Base-by-base conservation (phyloP, 495 filamentous ascomycete species). In the Aspergillus nidulans region DNA sequence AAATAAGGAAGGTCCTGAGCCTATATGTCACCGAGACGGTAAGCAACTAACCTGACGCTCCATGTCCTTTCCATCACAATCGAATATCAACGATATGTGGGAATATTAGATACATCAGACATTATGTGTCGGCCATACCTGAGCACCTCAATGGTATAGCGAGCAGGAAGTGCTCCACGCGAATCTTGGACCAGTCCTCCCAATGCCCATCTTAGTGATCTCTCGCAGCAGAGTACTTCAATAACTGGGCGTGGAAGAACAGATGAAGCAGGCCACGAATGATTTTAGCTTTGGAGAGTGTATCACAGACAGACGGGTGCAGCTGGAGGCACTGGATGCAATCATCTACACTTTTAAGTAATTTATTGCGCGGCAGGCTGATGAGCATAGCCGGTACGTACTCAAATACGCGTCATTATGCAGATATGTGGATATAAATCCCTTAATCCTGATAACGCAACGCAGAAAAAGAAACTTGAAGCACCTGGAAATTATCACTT, bases 341-440 rank as follows among this genome's bases (percentile, higher is more conserved):
- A 68, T 72, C 0, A 77, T 74, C 50, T 53, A 51, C 6, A 49
- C 70, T 24, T 34, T 81, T 50, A 69, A 73, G 50, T 66, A 63
- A 9, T 76, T 75, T 58, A 65, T 72, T 20, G 63, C 70, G 26
- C 28, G 26, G 28, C 13, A 49, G 18, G 18, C 9, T 34, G 4
- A 19, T 15, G 10, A 12, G 30, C 4, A 13, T n/a, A 12, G 4
- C 8, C 8, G 15, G 10, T 34, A 34, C 15, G 15, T 34, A 34
- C 4, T 7, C 6, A 7, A 7, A 32, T 19, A 32, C 13, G 19
- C 41, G 23, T 12, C 20, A n/a, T 24, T 21, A 28, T 45, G n/a
- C 13, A 34, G 30, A 39, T 18, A 39, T 39, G 36, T 18, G 18
- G 3, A 39, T 15, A 21, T 7, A 25, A 28, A 6, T n/a, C 12